A percentile compares a stretch with the other conserved stretches of the same genome.
Conservation (phyloP, 441 rosid genomes). For the Populus hybrid region DNA sequence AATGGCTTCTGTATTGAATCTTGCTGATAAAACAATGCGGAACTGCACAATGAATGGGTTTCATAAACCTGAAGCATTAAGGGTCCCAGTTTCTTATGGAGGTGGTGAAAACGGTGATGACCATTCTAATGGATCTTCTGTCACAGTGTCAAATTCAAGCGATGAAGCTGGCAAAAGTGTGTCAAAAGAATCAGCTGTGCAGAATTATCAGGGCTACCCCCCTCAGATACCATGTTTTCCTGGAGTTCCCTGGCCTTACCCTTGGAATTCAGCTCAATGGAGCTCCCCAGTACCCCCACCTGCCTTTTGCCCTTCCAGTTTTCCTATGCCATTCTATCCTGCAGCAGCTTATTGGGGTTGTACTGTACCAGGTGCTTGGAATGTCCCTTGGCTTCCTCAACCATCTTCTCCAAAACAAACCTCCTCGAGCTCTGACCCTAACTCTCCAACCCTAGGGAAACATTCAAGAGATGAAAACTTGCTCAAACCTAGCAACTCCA, state of each 20-base stretch:
- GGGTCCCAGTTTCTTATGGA: constrained; percentile 32
- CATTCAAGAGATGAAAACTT: constrained; percentile 73
- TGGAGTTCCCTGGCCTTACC: constrained; percentile 79
- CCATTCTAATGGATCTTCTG: constrained; percentile 36
- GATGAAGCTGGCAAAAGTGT: constrained; percentile 36
- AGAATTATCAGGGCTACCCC: constrained; percentile 35
- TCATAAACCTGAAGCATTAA: constrained; percentile 45
- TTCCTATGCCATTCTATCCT: constrained; percentile 71
- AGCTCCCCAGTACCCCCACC: constrained; percentile 48
- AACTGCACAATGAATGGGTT: constrained; percentile 48
- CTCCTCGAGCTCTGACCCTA: constrained; percentile 46
- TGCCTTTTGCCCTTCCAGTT: constrained; percentile 57
- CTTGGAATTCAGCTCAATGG: constrained; percentile 81
- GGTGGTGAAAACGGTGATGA: constrained; percentile 32
- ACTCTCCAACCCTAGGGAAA: constrained; percentile 79
- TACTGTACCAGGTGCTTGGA: constrained; percentile 68
- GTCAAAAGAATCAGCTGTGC: constrained; percentile 28
- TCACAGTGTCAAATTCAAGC: constrained; percentile 30
- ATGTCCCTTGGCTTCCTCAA: constrained; percentile 63
- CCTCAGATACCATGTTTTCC: constrained; percentile 64
- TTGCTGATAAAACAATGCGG: constrained; percentile 61
- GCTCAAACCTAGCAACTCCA: constrained; percentile 29
- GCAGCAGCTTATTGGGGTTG: constrained; percentile 76
- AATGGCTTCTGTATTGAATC: constrained; percentile 70
- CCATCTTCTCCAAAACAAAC: constrained; percentile 51